phyloP scores from a whole-genome alignment of 2,329 filamentous ascomycete genomes.

The Thermothelomyces thermophilus region DNA sequence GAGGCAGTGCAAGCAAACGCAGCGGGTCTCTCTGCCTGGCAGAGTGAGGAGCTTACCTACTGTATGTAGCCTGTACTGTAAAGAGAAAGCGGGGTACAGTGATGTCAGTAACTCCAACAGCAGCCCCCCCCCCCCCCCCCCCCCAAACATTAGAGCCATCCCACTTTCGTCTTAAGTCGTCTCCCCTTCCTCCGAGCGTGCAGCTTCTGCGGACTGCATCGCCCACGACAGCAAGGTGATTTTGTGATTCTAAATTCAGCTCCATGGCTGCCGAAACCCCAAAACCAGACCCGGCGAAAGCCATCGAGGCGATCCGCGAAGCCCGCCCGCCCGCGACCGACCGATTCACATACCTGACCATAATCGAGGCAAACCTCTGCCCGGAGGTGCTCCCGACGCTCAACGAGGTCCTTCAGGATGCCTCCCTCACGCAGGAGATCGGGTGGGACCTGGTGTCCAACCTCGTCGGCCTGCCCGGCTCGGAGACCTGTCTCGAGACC shows the following conservation, averaged over 20 bases:
- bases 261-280: slow-evolving; percentile 17
- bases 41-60: not conserved
- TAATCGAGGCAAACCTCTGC: slow-evolving; percentile 66
- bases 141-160: not conserved
- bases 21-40: too few species aligned
- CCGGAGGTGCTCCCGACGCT: slow-evolving; percentile 60
- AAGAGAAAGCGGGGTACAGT: slow-evolving; percentile 7
- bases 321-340: slow-evolving; percentile 52
- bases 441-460: slow-evolving; percentile 80
- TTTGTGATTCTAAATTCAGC: not conserved
- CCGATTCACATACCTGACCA: slow-evolving; percentile 69
- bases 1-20: too few species aligned
- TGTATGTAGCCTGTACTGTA: not conserved
- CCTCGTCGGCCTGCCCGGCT: slow-evolving; percentile 60
- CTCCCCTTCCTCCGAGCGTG: not conserved
- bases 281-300: slow-evolving; percentile 31
- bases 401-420: slow-evolving; percentile 50
- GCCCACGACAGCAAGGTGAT: too few species aligned
- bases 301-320: slow-evolving; percentile 41
- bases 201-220: not conserved
- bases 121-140: too few species aligned
- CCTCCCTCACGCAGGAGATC: slow-evolving; percentile 68
- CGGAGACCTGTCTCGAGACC: slow-evolving; percentile 64
- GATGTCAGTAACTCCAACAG: slow-evolving; percentile 8
- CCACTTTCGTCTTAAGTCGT: not conserved